phyloP scores from a whole-genome alignment of 495 filamentous ascomycete species.

The Bryoglossum gracile region DNA sequence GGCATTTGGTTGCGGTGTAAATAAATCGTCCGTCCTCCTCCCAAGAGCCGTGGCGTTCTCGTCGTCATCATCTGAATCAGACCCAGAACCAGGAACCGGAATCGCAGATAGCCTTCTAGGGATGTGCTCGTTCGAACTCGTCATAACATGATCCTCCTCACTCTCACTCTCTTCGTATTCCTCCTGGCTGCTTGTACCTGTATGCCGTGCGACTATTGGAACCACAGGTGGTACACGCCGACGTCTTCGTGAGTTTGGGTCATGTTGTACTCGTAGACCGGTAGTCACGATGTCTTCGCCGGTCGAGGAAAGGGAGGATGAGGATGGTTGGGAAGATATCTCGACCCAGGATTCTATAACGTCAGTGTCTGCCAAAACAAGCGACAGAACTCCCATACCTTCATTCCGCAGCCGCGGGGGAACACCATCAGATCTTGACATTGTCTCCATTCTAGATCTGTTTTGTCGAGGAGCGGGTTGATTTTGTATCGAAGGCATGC shows the following conservation, averaged over 20 bases:
- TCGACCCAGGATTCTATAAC: constrained; percentile 94
- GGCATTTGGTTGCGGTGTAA: constrained; percentile 82
- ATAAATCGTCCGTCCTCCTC: constrained; percentile 44
- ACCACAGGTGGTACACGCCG: constrained; percentile 26
- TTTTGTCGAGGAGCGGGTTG: not conserved
- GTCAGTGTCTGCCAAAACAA: not conserved
- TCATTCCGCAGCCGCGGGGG: constrained; percentile 25
- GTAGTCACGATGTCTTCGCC: constrained; percentile 85
- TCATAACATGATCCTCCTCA: constrained; percentile 75
- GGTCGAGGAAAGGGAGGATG: constrained; percentile 82
- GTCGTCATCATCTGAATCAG: constrained; percentile 57
- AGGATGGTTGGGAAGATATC: constrained; percentile 83
- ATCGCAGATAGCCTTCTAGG: constrained; percentile 19
- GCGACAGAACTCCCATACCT: constrained; percentile 7
- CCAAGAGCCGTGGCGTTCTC: constrained; percentile 78
- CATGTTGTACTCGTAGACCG: constrained; percentile 62
- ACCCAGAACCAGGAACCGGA: constrained; percentile 17
- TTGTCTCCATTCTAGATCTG: not conserved
- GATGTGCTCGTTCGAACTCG: constrained; percentile 76
- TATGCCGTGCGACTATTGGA: constrained; percentile 39
- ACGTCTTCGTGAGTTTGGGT: constrained; percentile 25
- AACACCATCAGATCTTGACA: constrained; percentile 10
- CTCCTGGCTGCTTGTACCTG: constrained; percentile 76
- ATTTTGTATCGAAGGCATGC: not conserved
- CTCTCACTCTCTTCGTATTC: constrained; percentile 79